Evolutionary conservation across 148 eudicot genomes (phyloP).

Genomic region (Tetragonia tetragonoides): DNA sequence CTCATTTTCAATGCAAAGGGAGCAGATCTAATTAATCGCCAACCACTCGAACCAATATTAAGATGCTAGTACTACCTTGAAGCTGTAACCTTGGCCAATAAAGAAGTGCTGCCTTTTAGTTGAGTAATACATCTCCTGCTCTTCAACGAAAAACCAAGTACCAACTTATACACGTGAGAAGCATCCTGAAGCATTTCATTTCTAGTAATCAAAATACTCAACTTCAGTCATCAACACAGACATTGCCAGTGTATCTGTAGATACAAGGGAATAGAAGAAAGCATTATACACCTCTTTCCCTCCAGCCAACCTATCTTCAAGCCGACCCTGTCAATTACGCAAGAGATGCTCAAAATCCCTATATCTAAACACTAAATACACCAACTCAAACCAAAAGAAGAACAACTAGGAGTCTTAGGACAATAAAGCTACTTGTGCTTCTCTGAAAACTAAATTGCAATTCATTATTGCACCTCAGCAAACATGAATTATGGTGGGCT

Average conservation of each 20-base stretch:
- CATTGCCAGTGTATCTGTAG: conserved; percentile 91
- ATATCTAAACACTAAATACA: not conserved
- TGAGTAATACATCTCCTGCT: conserved; percentile 98
- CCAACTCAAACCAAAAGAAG: not conserved
- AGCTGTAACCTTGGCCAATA: conserved; percentile 98
- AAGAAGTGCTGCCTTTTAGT: conserved; percentile 97
- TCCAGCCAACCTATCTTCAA: conserved; percentile 95
- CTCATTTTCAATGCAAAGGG: not conserved
- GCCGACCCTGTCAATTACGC: conserved; percentile 59
- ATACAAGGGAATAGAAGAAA: conserved; percentile 94
- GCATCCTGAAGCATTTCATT: not conserved
- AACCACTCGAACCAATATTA: not conserved
- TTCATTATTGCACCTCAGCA: not conserved
- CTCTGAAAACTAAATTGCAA: not conserved
- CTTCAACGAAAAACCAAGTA: not conserved
- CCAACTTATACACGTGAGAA: not conserved
- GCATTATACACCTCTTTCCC: conserved; percentile 98
- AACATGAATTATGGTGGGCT: not conserved
- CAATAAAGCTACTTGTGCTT: not conserved
- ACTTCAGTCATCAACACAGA: not conserved
- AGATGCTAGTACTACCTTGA: conserved; percentile 53
- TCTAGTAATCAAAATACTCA: not conserved
- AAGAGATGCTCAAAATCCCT: not conserved
- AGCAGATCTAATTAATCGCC: not conserved
- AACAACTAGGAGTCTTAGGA: not conserved